Evolutionary conservation across 1,284 basidiomycete species (phyloP), one percentile per base, ranked within the genome.

Genomic region (Cryptococcus sp.): DNA sequence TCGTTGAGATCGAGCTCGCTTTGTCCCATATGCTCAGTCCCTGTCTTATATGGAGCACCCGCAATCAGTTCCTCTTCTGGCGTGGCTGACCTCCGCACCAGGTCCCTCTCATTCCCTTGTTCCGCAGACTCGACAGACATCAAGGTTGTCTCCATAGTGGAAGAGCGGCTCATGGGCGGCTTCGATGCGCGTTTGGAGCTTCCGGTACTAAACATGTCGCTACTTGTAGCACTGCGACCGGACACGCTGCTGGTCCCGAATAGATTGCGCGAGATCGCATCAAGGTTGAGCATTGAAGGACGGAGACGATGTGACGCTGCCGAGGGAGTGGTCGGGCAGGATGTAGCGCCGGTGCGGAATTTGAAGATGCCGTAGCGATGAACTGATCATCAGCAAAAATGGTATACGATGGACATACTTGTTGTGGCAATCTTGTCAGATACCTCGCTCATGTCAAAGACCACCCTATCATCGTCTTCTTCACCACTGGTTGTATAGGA

Each of bases 311-410:
- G 75, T 39, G 65, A 79, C 8, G 85, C 83, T 17, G 68, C 64
- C 0, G 88, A 89, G 1, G 91, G 91, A 0, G 91, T 94, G 0
- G 86, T 84, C 10, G 91, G 91, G 19, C 83, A 77, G 25, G 91
- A 93, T 59, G 84, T 86, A 52, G 82, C 83, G 44, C 86, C 86
- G 0, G 88, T 89, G 37, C 84, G 83, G 76, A 93, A 92, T 69
- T 88, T 87, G 79, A 92, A 93, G 53, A 93, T 76, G 11, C 91
- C 89, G 64, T 86, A 91, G 70, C 89, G 88, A 69, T 93, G 89
- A 57, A 92, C 91, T 93, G 60, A 7, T 15, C 2, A 47, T 69
- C 54, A 70, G 63, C 60, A 38, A 8, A 29, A 40, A 41, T 17
- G 23, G 11, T 22, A 34, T 10, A 6, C n/a, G 25, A 19, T 7